Evolutionary conservation across 768 basidiomycete species (phyloP), one percentile per base, ranked within the genome.

Genomic region (Naematelia aurantialba): DNA sequence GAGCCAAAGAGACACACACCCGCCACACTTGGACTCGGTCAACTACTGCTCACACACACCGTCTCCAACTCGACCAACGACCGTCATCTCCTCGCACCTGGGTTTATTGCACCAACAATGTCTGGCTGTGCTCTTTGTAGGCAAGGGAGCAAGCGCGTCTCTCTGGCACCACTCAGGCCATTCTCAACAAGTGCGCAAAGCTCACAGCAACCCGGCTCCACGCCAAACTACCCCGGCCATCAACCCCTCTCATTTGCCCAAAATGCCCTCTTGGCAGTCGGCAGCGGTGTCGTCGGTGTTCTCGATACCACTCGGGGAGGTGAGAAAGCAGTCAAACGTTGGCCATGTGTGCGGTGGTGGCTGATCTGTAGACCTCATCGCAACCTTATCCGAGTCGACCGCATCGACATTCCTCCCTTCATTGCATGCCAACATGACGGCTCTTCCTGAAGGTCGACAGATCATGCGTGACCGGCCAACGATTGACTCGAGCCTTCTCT

Each of bases 341-440:
- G n/a, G n/a, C n/a, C n/a, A n/a, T n/a, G n/a, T n/a, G n/a, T n/a
- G n/a, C n/a, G n/a, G n/a, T n/a, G n/a, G n/a, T n/a, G n/a, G 45
- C 45, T 30, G 17, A 26, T 12, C 17, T 56, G 42, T 29, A 97
- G 93, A 99, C 76, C 91, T 99, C 87, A 84, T 98, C 44, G 93
- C 96, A 11, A 88, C 90, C 3, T 82, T 97, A 8, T 91, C 90
- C 22, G 96, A 97, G 78, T 91, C 91, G 1, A 92, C 94, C 0
- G 89, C 91, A 4, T 87, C 89, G 1, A 81, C 84, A 0, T 85
- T 85, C 55, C 81, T 98, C 44, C 86, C 89, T 4, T 81, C 82
- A 48, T 79, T 96, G 49, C 85, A 89, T 29, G 87, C 89, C 63
- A 73, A 74, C 31, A 90, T 97, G 88, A 82, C 89, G 1, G 81